Evolutionary conservation across 352 stramenopile genomes (phyloP).

Genomic region (Pythium dissimile): DNA sequence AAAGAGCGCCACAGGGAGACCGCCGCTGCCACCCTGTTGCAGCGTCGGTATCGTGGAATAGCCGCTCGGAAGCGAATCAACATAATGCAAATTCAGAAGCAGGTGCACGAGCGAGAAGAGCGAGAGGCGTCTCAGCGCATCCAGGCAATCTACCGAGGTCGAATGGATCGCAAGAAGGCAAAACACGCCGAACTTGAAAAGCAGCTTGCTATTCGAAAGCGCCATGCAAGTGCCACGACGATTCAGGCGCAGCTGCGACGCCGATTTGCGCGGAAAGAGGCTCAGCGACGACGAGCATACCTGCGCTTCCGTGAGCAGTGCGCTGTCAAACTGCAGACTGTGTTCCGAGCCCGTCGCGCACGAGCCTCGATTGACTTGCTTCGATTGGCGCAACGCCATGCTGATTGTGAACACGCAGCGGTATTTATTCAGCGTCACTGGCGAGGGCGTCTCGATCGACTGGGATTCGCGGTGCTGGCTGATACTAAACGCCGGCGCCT

Average conservation of each 20-base stretch:
- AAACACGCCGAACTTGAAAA: slow-evolving; percentile 31
- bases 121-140: slow-evolving; percentile 43
- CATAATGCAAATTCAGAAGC: slow-evolving; percentile 27
- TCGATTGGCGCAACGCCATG: slow-evolving; percentile 34
- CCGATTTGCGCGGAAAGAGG: slow-evolving; percentile 29
- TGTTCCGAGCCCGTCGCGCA: slow-evolving; percentile 46
- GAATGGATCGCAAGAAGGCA: slow-evolving; percentile 39
- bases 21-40: slow-evolving; percentile 41
- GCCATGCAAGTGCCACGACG: slow-evolving; percentile 34
- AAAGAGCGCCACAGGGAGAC: slow-evolving; percentile 34
- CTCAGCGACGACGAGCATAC: slow-evolving; percentile 24
- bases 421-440: slow-evolving; percentile 52
- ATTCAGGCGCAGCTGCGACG: slow-evolving; percentile 58
- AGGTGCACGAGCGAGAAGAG: slow-evolving; percentile 31
- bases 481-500: slow-evolving; percentile 33
- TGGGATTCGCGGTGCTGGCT: slow-evolving; percentile 34
- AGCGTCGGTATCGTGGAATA: slow-evolving; percentile 52
- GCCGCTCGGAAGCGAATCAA: slow-evolving; percentile 33
- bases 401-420: slow-evolving; percentile 32
- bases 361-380: slow-evolving; percentile 42
- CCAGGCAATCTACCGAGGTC: slow-evolving; percentile 55
- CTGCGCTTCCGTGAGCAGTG: slow-evolving; percentile 36
- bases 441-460: slow-evolving; percentile 38
- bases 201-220: slow-evolving; percentile 27
- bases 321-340: slow-evolving; percentile 54